These are phyloP conservation scores for Entomortierella parvispora DNA, from an alignment of 192 early-diverging fungal genomes.

Conservation along the genomic window DNA sequence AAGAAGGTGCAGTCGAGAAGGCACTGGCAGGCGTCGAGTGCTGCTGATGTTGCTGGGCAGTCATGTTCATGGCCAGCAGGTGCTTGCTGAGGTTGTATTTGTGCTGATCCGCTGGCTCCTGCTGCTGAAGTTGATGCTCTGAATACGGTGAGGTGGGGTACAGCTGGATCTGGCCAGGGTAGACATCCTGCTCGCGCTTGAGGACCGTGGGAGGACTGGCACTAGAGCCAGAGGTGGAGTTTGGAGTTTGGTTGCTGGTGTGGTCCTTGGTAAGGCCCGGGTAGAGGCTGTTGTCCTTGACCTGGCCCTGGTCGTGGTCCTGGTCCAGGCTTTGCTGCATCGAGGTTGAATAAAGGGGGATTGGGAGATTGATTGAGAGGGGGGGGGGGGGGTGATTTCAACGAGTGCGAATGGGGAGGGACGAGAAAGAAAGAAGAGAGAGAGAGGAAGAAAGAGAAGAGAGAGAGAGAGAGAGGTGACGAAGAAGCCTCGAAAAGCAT, in stretches of 20 bases:
- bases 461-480: neutral
- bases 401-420: too few species aligned
- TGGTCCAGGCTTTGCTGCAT: neutral
- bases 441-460: neutral
- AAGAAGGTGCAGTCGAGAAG: slow-evolving; percentile 37
- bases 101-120: neutral
- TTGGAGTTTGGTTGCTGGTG: neutral
- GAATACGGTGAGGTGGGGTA: neutral
- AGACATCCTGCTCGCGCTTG: slow-evolving; percentile 25
- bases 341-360: neutral
- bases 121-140: slow-evolving; percentile 5
- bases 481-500: too few species aligned
- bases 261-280: neutral
- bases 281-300: neutral
- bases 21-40: slow-evolving; percentile 9
- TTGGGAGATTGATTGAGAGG: too few species aligned
- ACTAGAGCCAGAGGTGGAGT: slow-evolving; percentile 1
- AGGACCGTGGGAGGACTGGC: slow-evolving; percentile 18
- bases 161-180: slow-evolving; percentile 6
- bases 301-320: too few species aligned
- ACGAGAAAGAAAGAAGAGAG: neutral
- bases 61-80: slow-evolving; percentile 36
- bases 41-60: slow-evolving; percentile 4
- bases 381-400: too few species aligned
- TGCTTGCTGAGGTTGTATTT: slow-evolving; percentile 34